phyloP scores from a whole-genome alignment of 192 early-diverging fungal species.

The Entrophospora sp. region DNA sequence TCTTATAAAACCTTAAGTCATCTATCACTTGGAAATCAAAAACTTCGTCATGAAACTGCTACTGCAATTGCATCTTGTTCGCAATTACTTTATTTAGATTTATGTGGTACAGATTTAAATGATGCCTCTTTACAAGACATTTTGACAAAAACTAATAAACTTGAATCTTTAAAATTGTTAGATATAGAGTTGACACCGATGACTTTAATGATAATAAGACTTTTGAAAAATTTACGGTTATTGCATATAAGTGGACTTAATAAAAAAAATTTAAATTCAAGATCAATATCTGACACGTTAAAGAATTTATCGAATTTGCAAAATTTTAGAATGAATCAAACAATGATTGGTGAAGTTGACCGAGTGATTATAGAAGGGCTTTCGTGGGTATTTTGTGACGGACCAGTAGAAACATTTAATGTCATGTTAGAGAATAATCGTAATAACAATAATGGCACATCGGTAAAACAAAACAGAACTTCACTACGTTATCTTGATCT shows the following conservation, averaged over 20 bases:
- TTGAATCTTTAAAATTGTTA: neutral
- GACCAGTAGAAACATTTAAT: neutral
- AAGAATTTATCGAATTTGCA: neutral
- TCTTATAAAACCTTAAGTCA: neutral
- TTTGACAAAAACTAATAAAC: neutral
- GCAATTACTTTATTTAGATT: neutral
- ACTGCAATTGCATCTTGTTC: neutral
- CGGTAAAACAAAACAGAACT: neutral
- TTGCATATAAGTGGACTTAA: conserved; percentile 1
- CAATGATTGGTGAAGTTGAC: conserved; percentile 2
- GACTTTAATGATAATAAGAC: neutral
- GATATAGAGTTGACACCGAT: neutral
- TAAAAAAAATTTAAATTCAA: neutral
- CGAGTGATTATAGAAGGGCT: neutral
- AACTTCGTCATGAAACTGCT: neutral
- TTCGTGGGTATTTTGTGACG: neutral
- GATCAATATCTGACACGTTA: neutral
- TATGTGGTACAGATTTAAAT: conserved; percentile 2
- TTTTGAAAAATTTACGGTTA: neutral
- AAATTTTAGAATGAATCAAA: conserved; percentile 11
- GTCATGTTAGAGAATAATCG: neutral
- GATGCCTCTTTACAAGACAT: neutral
- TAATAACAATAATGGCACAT: neutral
- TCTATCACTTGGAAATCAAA: conserved; percentile 5
- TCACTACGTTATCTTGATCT: neutral